Conservation (phyloP, 768 basidiomycete species). For the Boletus reticuloceps region DNA sequence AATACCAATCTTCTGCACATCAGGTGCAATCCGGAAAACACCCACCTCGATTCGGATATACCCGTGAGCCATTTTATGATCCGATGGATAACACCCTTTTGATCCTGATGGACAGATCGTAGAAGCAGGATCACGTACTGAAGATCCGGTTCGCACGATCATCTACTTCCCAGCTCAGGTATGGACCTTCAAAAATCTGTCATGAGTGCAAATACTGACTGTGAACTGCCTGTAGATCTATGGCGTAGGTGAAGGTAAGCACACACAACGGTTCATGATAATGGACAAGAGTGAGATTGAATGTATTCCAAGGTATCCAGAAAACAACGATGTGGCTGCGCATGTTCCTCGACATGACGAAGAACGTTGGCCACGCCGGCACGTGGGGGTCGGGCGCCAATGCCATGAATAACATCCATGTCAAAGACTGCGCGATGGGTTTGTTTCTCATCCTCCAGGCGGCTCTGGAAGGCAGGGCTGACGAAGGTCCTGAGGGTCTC, state of each 20-base stretch:
- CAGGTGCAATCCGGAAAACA: constrained; percentile 30
- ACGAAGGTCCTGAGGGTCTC: constrained; percentile 40
- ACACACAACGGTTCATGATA: neutral
- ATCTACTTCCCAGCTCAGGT: constrained; percentile 39
- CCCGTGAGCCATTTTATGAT: constrained; percentile 15
- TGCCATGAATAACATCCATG: constrained; percentile 37
- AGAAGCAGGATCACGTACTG: constrained; percentile 38
- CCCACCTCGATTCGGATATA: constrained; percentile 34
- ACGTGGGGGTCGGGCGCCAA: constrained; percentile 44
- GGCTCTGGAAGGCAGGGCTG: constrained; percentile 39
- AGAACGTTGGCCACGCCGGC: constrained; percentile 35
- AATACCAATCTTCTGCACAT: neutral
- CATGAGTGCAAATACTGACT: neutral
- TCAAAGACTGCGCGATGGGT: constrained; percentile 39
- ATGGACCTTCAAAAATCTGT: neutral
- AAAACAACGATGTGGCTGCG: constrained; percentile 38
- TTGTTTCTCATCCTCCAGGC: constrained; percentile 37
- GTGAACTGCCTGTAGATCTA: constrained; percentile 34
- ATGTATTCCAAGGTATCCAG: constrained; percentile 28
- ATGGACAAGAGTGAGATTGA: neutral
- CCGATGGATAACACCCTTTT: neutral
- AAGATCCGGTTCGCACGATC: constrained; percentile 43
- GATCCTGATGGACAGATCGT: constrained; percentile 28
- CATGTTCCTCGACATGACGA: constrained; percentile 34
- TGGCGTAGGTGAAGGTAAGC: constrained; percentile 39